Conservation (phyloP, 2,329 filamentous ascomycete species). For the Paraphaeosphaeria minitans region DNA sequence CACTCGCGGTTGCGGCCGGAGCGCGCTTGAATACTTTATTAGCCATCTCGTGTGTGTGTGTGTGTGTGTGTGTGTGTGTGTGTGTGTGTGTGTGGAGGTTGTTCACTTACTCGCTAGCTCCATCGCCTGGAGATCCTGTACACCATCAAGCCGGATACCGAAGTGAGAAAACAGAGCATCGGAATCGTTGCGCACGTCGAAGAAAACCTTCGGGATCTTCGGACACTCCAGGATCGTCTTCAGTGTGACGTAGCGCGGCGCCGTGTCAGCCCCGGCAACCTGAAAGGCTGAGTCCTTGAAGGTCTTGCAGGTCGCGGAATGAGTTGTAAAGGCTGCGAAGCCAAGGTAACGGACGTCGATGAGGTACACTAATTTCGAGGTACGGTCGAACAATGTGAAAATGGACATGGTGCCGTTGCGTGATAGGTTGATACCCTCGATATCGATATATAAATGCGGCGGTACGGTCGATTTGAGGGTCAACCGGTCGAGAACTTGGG, state of each 20-base stretch:
- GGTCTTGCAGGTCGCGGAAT: slow-evolving; percentile 5
- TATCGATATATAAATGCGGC: slow-evolving; percentile 25
- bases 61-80: too few species aligned
- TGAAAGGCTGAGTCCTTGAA: background rate
- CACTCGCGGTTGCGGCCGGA: slow-evolving; percentile 5
- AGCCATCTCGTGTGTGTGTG: slow-evolving; percentile 4
- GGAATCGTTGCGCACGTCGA: slow-evolving; percentile 37
- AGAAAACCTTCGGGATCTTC: slow-evolving; percentile 34
- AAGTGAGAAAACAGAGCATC: slow-evolving; percentile 30
- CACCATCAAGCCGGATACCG: slow-evolving; percentile 19
- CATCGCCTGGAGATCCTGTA: slow-evolving; percentile 31
- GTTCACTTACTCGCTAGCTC: slow-evolving; percentile 19
- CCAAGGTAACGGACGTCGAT: slow-evolving; percentile 38
- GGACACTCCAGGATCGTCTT: slow-evolving; percentile 35
- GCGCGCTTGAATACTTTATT: background rate
- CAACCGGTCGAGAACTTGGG: background rate
- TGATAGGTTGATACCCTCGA: slow-evolving; percentile 32
- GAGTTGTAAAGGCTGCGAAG: slow-evolving; percentile 30
- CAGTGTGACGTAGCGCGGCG: slow-evolving; percentile 21
- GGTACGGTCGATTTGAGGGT: slow-evolving; percentile 1
- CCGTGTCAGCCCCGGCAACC: background rate
- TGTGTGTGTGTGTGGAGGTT: background rate
- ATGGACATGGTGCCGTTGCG: slow-evolving; percentile 32
- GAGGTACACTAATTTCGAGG: slow-evolving; percentile 24
- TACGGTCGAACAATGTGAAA: slow-evolving; percentile 25